Evolutionary conservation across 495 filamentous ascomycete genomes (phyloP).

Genomic region (Lophiotrema nucula): DNA sequence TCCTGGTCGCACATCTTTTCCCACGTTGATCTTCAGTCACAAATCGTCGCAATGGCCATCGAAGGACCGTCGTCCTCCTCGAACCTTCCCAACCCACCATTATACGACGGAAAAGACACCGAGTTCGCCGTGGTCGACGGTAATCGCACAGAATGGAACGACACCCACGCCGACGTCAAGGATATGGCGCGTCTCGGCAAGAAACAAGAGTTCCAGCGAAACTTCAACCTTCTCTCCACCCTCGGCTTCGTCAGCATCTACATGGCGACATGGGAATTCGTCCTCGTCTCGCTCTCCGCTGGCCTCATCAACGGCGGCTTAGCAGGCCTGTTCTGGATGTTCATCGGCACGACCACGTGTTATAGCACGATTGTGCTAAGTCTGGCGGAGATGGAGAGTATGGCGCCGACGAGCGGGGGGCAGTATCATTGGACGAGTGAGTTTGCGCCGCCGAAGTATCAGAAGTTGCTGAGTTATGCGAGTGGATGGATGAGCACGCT

Average conservation of each 20-base stretch:
- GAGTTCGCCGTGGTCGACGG: no score
- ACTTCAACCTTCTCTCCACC: conserved; percentile 34
- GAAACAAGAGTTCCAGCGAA: conserved; percentile 41
- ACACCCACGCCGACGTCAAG: conserved; percentile 20
- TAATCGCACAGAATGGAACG: conserved; percentile 14
- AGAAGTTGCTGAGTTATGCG: conserved; percentile 49
- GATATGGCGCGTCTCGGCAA: conserved; percentile 43
- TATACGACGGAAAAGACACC: no score
- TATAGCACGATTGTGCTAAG: conserved; percentile 52
- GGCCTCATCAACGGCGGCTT: conserved; percentile 57
- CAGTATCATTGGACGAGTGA: conserved; percentile 55
- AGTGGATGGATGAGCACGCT: conserved; percentile 52
- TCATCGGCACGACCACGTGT: conserved; percentile 49
- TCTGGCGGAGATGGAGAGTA: conserved; percentile 58
- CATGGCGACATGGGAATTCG: conserved; percentile 39
- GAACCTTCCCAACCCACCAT: no score
- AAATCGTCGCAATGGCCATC: no score
- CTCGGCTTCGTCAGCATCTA: conserved; percentile 36
- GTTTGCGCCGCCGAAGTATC: conserved; percentile 45
- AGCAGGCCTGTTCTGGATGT: conserved; percentile 58
- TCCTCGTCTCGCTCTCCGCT: conserved; percentile 42
- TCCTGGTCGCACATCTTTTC: no score
- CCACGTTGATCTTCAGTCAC: no score
- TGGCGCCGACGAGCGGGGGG: conserved; percentile 51
- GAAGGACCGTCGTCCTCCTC: no score